A percentile compares a stretch with the other conserved stretches of the same genome.
Evolutionary conservation across 495 filamentous ascomycete species (phyloP).

Genomic region (Cercophora sp.): DNA sequence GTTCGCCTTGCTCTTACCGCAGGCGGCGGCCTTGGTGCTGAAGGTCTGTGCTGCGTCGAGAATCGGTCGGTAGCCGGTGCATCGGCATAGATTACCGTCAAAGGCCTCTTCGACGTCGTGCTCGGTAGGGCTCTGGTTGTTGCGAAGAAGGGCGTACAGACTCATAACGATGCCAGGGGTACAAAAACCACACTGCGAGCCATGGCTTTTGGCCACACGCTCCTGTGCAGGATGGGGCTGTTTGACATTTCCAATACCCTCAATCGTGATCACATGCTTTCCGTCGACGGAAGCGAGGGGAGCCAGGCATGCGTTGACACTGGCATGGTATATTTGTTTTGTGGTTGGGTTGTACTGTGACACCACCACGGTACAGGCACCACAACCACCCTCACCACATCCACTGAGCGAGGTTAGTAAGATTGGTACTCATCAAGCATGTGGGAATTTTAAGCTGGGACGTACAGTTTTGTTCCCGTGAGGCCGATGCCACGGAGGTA

Average conservation of each 20-base stretch:
- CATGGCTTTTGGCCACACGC: constrained; percentile 72
- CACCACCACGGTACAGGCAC: constrained; percentile 94
- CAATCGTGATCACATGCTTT: constrained; percentile 97
- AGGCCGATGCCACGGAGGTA: constrained; percentile 87
- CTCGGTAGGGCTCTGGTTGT: constrained; percentile 62
- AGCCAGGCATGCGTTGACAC: constrained; percentile 90
- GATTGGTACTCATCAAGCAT: neutral
- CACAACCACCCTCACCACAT: constrained; percentile 94
- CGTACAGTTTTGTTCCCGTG: constrained; percentile 64
- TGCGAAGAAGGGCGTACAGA: constrained; percentile 77
- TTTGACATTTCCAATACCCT: constrained; percentile 91
- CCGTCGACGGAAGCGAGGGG: constrained; percentile 90
- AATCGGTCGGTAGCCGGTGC: constrained; percentile 92
- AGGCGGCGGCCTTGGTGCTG: constrained; percentile 37
- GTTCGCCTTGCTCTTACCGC: constrained; percentile 56
- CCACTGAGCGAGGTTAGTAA: constrained; percentile 46
- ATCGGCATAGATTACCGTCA: constrained; percentile 93
- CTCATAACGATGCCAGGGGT: constrained; percentile 98
- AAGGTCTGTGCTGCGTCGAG: constrained; percentile 85
- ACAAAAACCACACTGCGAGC: constrained; percentile 77
- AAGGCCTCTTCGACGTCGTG: constrained; percentile 84
- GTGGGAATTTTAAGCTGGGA: neutral
- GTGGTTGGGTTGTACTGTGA: constrained; percentile 91
- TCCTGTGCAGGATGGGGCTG: constrained; percentile 89
- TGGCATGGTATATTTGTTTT: constrained; percentile 83